A percentile compares a stretch with the other conserved stretches of the same genome.
phyloP scores from a whole-genome alignment of 371 early-diverging fungal genomes.

The Funneliformis caledonium region DNA sequence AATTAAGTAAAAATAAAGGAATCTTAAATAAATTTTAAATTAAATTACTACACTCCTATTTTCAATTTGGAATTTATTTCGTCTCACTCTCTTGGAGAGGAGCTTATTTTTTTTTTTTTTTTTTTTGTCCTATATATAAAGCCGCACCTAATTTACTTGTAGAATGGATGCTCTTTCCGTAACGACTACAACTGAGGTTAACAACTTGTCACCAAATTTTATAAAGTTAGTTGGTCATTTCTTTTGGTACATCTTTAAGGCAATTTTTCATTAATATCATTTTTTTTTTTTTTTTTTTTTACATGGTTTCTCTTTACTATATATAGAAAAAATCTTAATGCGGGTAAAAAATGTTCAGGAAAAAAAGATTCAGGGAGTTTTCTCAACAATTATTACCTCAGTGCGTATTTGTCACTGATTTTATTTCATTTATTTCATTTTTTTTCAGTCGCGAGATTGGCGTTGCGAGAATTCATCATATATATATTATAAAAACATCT shows the following conservation, averaged over 20 bases:
- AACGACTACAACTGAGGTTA: background rate
- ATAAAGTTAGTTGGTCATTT: conserved; percentile 1
- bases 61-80: background rate
- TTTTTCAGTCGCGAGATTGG: background rate
- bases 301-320: conserved; percentile 15
- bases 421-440: background rate
- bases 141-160: background rate
- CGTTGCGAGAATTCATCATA: background rate
- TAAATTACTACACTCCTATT: too few relatives aligned
- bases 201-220: background rate
- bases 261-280: background rate
- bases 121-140: background rate
- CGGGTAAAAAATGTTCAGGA: conserved; percentile 23
- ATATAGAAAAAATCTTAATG: conserved; percentile 22
- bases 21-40: too few relatives aligned
- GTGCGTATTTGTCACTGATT: background rate
- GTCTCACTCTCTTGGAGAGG: background rate
- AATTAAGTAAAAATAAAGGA: too few relatives aligned
- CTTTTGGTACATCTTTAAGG: background rate
- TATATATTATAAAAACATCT: too few relatives aligned
- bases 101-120: background rate
- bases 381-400: background rate
- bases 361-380: conserved; percentile 20
- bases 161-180: background rate
- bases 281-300: background rate